Percentiles rank a stretch among this genome's conserved stretches.
Conservation (phyloP, 352 stramenopile species). For the Globisporangium acanthophoron region DNA sequence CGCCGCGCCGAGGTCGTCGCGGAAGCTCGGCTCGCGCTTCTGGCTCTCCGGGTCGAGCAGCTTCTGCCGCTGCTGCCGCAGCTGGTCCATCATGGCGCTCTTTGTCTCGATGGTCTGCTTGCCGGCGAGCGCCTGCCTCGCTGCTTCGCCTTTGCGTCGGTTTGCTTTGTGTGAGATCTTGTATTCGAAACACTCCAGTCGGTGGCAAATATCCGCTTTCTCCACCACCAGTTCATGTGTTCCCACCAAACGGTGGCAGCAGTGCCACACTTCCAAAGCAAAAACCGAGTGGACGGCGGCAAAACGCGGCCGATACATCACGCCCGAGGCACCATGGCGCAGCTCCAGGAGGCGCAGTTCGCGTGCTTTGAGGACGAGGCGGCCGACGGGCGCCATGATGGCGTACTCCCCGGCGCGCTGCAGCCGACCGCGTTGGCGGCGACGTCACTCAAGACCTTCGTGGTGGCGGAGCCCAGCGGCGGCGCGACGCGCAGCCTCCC, state of each 20-base stretch:
- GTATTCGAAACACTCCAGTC: too few relatives aligned
- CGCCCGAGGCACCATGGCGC: conserved; percentile 17
- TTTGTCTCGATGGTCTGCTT: not conserved
- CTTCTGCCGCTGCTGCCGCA: conserved; percentile 73
- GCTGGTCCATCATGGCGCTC: conserved; percentile 47
- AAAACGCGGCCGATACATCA: conserved; percentile 4
- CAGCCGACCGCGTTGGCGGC: conserved; percentile 11
- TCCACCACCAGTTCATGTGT: too few relatives aligned
- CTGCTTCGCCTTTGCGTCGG: not conserved
- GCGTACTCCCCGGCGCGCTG: not conserved
- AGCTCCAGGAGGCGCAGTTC: conserved; percentile 65
- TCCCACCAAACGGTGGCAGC: not conserved
- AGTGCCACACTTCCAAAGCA: not conserved
- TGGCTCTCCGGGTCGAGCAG: conserved; percentile 65
- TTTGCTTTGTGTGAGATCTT: not conserved
- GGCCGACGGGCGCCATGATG: not conserved
- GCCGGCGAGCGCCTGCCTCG: not conserved
- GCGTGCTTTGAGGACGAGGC: conserved; percentile 65
- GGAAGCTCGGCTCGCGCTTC: conserved; percentile 25
- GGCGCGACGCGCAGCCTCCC: conserved; percentile 26
- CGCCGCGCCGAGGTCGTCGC: conserved; percentile 22
- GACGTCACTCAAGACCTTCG: conserved; percentile 13
- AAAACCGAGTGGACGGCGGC: conserved; percentile 12
- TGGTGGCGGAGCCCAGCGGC: conserved; percentile 7
- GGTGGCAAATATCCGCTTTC: too few relatives aligned